These are phyloP conservation scores for Allium fistulosum DNA, from an alignment of 106 monocot genomes.

Conservation along the genomic window DNA sequence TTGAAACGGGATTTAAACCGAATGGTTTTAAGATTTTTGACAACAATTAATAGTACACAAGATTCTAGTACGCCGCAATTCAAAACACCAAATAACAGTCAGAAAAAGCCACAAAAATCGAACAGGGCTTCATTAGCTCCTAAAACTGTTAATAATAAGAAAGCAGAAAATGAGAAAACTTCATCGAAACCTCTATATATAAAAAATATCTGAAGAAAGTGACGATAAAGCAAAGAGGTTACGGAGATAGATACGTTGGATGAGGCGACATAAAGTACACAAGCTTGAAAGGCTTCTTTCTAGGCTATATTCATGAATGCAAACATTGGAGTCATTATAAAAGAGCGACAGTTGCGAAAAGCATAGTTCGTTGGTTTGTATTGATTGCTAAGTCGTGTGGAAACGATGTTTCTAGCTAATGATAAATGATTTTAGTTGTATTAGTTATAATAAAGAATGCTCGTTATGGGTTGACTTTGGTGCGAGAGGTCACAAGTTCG, in stretches of 20 bases:
- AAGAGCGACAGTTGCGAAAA: slow-evolving; percentile 79
- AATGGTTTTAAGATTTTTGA: too few species aligned
- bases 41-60: slow-evolving; percentile 33
- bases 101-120: slow-evolving; percentile 52
- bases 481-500: too few species aligned
- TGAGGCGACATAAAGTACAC: slow-evolving; percentile 80
- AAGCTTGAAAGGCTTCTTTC: slow-evolving; percentile 87
- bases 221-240: slow-evolving; percentile 45
- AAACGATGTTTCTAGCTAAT: slow-evolving; percentile 94
- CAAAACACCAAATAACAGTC: slow-evolving; percentile 39
- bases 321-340: slow-evolving; percentile 66
- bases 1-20: too few species aligned
- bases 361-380: slow-evolving; percentile 74
- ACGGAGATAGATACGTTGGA: slow-evolving; percentile 59
- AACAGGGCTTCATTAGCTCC: slow-evolving; percentile 23
- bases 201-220: slow-evolving; percentile 66
- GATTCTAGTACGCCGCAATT: slow-evolving; percentile 49
- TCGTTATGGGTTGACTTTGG: too few species aligned
- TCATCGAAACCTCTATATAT: slow-evolving; percentile 35
- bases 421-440: neutral
- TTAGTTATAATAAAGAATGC: too few species aligned
- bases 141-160: slow-evolving; percentile 27
- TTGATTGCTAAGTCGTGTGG: slow-evolving; percentile 84
- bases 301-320: slow-evolving; percentile 84
- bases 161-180: slow-evolving; percentile 30